A percentile compares a stretch with the other conserved stretches of the same genome.
phyloP scores from a whole-genome alignment of 768 basidiomycete genomes.

The Lactifluus hygrophoroides region DNA sequence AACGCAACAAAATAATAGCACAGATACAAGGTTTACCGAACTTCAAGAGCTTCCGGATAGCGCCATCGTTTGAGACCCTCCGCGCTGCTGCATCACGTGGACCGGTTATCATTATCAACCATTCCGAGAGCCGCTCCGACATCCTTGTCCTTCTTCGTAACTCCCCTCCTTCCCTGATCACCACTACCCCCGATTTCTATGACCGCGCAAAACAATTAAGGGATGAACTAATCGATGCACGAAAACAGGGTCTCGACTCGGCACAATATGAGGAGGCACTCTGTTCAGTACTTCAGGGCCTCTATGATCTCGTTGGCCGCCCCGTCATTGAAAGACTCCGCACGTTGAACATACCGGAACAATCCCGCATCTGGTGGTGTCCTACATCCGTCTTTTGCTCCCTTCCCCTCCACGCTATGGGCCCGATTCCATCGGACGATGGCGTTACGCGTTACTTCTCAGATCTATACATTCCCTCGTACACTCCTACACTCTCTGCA shows the following conservation, averaged over 20 bases:
- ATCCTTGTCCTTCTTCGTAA: neutral
- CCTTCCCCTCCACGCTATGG: neutral
- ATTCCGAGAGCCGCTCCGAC: neutral
- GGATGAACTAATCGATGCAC: neutral
- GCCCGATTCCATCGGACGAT: neutral
- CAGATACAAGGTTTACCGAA: neutral
- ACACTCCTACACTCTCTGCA: neutral
- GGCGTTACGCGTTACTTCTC: neutral
- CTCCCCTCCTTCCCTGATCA: neutral
- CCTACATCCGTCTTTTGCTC: neutral
- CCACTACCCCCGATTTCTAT: neutral
- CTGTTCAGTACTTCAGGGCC: neutral
- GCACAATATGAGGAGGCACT: neutral
- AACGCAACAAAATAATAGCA: neutral
- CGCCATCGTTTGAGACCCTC: neutral
- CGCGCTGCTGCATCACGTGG: neutral
- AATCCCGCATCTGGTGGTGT: neutral
- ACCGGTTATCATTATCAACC: conserved; percentile 8
- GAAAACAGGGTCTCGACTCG: neutral
- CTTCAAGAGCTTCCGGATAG: neutral
- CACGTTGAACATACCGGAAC: neutral
- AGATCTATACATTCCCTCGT: neutral
- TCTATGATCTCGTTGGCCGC: neutral
- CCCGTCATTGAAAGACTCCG: neutral
- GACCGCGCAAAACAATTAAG: neutral